Evolutionary conservation across 768 basidiomycete species (phyloP), one percentile per base, ranked within the genome.

Genomic region (Russula ochroleuca): DNA sequence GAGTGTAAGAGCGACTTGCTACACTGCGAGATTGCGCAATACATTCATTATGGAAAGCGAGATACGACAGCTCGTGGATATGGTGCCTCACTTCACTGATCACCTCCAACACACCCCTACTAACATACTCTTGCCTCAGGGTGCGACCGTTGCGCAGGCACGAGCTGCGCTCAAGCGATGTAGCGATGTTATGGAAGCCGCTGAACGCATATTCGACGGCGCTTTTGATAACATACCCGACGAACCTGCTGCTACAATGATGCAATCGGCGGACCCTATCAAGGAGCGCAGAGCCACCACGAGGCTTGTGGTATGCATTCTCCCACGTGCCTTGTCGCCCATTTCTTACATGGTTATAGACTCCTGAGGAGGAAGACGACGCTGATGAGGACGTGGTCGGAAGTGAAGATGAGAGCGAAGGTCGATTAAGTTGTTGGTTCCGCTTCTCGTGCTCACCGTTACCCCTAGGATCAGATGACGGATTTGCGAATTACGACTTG

Each of bases 141-240:
- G 94, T 68, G 92, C 92, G 35, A 90, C 88, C 0, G 72, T 76
- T 13, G 83, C 85, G 14, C 90, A 94, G 76, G 94, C 95, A 45
- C 83, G 83, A 69, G 90, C 88, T 35, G 94, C 94, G 19, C 75
- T 97, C 71, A 82, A 80, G 66, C 85, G 86, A 70, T 83, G 89
- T 72, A 90, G 85, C 66, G 94, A 98, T 79, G 92, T 94, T 40
- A 92, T 92, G 90, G 81, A 90, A 71, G 94, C 94, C 15, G 93
- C 94, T 2, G 93, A 93, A 73, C 81, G 81, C 51, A 85, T 92
- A 64, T 90, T 92, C 65, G 87, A 90, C 66, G 94, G 94, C 14
- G 85, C 87, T 67, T 94, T 91, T 70, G 88, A 91, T 69, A 76
- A 88, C 71, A 77, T 92, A n/a, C 75, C 77, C 21, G 83, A 84